Evolutionary conservation across 495 filamentous ascomycete genomes (phyloP).

Genomic region (Achaetomiella virescens): DNA sequence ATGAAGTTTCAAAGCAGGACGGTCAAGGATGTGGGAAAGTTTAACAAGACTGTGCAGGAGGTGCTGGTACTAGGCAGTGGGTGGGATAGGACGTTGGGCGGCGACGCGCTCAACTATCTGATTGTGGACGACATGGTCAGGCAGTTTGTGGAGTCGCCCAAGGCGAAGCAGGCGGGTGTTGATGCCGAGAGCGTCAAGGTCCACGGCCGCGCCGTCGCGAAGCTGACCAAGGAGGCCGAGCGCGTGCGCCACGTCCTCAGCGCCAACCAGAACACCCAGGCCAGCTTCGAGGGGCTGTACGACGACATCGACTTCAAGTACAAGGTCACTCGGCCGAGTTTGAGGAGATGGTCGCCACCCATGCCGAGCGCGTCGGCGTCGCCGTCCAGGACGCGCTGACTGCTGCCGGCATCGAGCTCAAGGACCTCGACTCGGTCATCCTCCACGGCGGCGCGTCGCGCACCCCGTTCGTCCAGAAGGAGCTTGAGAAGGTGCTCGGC

Average conservation of each 20-base stretch:
- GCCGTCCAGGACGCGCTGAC: slow-evolving; percentile 71
- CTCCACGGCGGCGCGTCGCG: slow-evolving; percentile 86
- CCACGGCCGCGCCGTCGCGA: slow-evolving; percentile 79
- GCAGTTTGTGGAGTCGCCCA: slow-evolving; percentile 65
- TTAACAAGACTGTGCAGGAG: slow-evolving; percentile 96
- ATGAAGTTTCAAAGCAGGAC: slow-evolving; percentile 80
- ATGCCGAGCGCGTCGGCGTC: slow-evolving; percentile 59
- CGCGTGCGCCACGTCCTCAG: slow-evolving; percentile 83
- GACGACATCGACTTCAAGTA: slow-evolving; percentile 91
- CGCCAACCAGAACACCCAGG: slow-evolving; percentile 76
- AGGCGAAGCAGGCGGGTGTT: slow-evolving; percentile 61
- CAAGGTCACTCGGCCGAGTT: slow-evolving; percentile 79
- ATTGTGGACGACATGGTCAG: slow-evolving; percentile 82
- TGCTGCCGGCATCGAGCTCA: slow-evolving; percentile 62
- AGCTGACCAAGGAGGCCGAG: slow-evolving; percentile 88
- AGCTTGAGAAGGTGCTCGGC: slow-evolving; percentile 71
- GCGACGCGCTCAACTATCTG: slow-evolving; percentile 80
- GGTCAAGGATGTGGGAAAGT: slow-evolving; percentile 87
- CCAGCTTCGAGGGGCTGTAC: slow-evolving; percentile 80
- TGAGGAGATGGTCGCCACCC: slow-evolving; percentile 68
- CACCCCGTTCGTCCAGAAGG: slow-evolving; percentile 89
- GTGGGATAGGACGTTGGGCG: slow-evolving; percentile 86
- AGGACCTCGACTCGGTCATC: slow-evolving; percentile 83
- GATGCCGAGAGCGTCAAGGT: slow-evolving; percentile 52
- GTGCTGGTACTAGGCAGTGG: slow-evolving; percentile 77